A percentile compares a stretch with the other conserved stretches of the same genome.
Conservation (phyloP, 495 filamentous ascomycete species). For the Hypoxylon cercidicola region DNA sequence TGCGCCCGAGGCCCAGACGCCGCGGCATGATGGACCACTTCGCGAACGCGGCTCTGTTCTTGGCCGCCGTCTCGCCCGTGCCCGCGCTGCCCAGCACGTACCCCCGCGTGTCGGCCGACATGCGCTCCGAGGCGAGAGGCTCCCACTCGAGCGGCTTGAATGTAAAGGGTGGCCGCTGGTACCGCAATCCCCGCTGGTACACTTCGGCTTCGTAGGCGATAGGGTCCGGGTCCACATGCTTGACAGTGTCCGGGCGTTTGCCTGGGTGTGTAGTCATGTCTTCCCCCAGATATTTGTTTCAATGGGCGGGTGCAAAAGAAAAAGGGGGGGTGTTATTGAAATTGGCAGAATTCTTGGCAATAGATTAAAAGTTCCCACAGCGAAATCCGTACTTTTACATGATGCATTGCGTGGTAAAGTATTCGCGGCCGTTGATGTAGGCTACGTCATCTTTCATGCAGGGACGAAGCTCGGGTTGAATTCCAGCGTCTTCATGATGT, state of each 20-base stretch:
- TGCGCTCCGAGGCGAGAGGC: conserved; percentile 40
- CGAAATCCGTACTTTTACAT: too few relatives aligned
- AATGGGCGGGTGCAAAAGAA: too few relatives aligned
- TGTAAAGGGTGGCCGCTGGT: conserved; percentile 47
- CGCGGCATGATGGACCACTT: conserved; percentile 52
- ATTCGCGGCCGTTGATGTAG: neutral
- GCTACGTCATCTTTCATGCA: conserved; percentile 21
- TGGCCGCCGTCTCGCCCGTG: conserved; percentile 47
- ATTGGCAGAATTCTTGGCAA: too few relatives aligned
- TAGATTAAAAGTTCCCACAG: too few relatives aligned
- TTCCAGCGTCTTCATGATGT: conserved; percentile 15
- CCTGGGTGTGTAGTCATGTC: conserved; percentile 1
- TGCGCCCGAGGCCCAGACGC: conserved; percentile 34
- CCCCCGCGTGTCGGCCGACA: conserved; percentile 49
- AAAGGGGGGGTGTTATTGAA: too few relatives aligned
- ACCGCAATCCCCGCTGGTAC: conserved; percentile 48
- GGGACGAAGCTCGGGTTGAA: conserved; percentile 3
- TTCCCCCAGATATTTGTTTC: neutral
- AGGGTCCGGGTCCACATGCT: conserved; percentile 20
- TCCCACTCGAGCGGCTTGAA: conserved; percentile 53
- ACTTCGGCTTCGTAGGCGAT: conserved; percentile 46
- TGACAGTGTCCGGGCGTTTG: conserved; percentile 13
- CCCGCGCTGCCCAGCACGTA: conserved; percentile 56
- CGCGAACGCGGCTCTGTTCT: conserved; percentile 55
- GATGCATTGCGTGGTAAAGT: too few relatives aligned